Evolutionary conservation across 768 basidiomycete genomes (phyloP).

Genomic region (Amanita fuliginea): DNA sequence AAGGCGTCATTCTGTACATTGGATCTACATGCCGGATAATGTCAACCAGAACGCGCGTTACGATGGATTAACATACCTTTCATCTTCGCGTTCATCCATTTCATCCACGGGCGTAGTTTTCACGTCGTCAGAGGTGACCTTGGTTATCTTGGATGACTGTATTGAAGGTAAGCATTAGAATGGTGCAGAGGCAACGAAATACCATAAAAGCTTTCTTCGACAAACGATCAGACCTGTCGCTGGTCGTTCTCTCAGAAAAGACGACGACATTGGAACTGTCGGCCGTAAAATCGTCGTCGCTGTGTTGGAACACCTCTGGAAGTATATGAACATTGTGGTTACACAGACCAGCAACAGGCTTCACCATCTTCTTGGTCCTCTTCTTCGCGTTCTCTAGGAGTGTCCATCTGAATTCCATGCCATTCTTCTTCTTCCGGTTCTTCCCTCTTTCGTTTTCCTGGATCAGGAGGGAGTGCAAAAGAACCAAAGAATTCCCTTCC

Average conservation of each 20-base stretch:
- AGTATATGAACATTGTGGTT: neutral
- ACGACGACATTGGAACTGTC: conserved; percentile 40
- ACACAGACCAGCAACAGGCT: neutral
- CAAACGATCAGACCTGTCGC: conserved; percentile 11
- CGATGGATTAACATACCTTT: conserved; percentile 24
- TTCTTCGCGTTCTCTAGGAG: conserved; percentile 9
- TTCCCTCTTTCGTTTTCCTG: conserved; percentile 13
- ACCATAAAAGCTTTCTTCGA: conserved; percentile 71
- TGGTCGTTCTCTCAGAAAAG: conserved; percentile 26
- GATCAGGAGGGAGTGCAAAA: conserved; percentile 21
- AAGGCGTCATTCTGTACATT: conserved; percentile 70
- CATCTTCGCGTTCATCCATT: conserved; percentile 41
- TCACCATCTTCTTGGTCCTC: conserved; percentile 4
- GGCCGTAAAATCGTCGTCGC: conserved; percentile 34
- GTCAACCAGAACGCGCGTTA: neutral
- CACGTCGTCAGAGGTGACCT: conserved; percentile 30
- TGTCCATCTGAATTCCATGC: conserved; percentile 19
- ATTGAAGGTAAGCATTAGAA: conserved; percentile 5
- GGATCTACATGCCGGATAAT: conserved; percentile 31
- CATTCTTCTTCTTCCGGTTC: conserved; percentile 21
- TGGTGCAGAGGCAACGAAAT: conserved; percentile 7
- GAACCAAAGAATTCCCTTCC: conserved; percentile 36
- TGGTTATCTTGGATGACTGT: conserved; percentile 72
- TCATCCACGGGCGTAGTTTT: conserved; percentile 14
- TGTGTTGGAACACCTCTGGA: conserved; percentile 30